Conservation (phyloP, 1,284 basidiomycete species). For the Irpex rosettiformis region DNA sequence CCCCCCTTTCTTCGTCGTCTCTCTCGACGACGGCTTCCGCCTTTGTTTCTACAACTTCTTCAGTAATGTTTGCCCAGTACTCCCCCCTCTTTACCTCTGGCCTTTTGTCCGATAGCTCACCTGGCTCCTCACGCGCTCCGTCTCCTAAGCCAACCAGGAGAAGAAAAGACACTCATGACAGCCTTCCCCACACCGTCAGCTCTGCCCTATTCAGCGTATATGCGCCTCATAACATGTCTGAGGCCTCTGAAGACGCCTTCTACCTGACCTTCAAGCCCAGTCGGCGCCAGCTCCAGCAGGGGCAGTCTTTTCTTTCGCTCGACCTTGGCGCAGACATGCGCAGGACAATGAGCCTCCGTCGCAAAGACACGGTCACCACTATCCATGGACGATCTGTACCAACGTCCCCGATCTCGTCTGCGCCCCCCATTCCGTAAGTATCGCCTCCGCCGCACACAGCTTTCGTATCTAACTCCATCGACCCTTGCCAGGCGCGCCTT, state of each 20-base stretch:
- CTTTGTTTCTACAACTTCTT: neutral
- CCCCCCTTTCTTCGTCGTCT: slow-evolving; percentile 9
- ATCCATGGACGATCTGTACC: slow-evolving; percentile 24
- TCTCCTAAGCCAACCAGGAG: slow-evolving; percentile 33
- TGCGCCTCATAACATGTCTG: slow-evolving; percentile 7
- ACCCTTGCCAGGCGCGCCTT: slow-evolving; percentile 6
- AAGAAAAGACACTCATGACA: slow-evolving; percentile 21
- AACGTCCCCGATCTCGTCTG: slow-evolving; percentile 16
- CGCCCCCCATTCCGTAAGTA: slow-evolving; percentile 22
- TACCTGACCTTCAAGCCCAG: slow-evolving; percentile 27
- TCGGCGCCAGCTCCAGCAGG: slow-evolving; percentile 28
- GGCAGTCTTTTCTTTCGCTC: slow-evolving; percentile 48
- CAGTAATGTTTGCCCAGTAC: slow-evolving; percentile 36
- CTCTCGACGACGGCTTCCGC: neutral
- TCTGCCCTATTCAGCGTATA: slow-evolving; percentile 25
- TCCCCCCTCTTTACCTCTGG: slow-evolving; percentile 63
- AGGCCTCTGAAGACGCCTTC: slow-evolving; percentile 19
- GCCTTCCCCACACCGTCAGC: slow-evolving; percentile 41
- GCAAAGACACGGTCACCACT: slow-evolving; percentile 32
- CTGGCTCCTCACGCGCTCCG: slow-evolving; percentile 30
- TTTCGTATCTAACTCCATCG: neutral
- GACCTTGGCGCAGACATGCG: slow-evolving; percentile 53
- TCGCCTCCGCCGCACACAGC: neutral
- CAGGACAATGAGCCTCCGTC: slow-evolving; percentile 40
- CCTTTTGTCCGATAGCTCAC: slow-evolving; percentile 34